Conservation (phyloP, 192 early-diverging fungal species). For the Entomortierella parvispora region DNA sequence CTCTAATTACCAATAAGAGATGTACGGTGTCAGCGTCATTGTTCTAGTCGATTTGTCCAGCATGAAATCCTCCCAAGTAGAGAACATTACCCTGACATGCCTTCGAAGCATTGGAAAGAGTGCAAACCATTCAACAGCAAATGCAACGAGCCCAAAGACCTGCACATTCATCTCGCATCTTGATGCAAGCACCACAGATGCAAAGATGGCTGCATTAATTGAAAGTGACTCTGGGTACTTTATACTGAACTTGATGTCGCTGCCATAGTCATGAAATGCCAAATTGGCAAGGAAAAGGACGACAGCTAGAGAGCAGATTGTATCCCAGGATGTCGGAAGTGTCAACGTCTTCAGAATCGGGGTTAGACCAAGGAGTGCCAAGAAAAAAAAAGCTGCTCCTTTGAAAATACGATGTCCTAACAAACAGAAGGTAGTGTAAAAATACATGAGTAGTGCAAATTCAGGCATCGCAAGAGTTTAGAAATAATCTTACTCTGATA, state of each 20-base stretch:
- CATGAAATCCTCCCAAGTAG: neutral
- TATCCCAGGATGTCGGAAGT: conserved; percentile 86
- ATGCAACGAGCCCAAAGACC: conserved; percentile 88
- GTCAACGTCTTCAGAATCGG: conserved; percentile 94
- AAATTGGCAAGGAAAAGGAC: conserved; percentile 87
- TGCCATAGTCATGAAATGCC: conserved; percentile 89
- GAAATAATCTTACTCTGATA: conserved; percentile 9
- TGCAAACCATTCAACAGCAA: conserved; percentile 93
- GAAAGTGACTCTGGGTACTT: conserved; percentile 89
- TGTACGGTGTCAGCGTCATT: neutral
- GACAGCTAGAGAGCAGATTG: conserved; percentile 92
- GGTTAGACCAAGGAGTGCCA: conserved; percentile 83
- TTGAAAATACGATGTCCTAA: conserved; percentile 64
- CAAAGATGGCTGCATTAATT: conserved; percentile 95
- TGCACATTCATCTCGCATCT: conserved; percentile 80
- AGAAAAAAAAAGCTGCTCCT: conserved; percentile 77
- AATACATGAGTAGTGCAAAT: too few species aligned
- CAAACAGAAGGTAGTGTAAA: neutral
- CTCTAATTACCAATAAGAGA: conserved; percentile 21
- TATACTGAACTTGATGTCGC: conserved; percentile 56
- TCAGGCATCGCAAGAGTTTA: too few species aligned
- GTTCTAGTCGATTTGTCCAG: neutral
- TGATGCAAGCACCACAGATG: conserved; percentile 91
- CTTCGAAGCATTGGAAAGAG: conserved; percentile 94
- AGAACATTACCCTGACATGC: conserved; percentile 68